These are phyloP conservation scores for Vaccinium corymbosum DNA, from an alignment of 148 eudicot species.

Conservation along the genomic window DNA sequence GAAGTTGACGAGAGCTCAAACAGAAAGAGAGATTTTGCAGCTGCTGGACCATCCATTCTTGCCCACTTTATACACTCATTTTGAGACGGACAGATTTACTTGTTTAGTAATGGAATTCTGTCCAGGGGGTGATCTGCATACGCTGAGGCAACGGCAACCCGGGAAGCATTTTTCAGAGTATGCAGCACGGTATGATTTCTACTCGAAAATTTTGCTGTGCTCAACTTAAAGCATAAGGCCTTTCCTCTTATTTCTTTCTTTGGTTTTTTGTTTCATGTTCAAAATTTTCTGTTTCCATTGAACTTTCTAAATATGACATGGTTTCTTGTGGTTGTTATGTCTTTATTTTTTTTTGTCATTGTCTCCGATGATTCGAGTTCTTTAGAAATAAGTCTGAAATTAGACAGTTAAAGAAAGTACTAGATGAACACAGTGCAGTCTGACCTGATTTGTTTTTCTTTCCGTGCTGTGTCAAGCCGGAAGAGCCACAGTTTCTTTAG, in stretches of 20 bases:
- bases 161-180: slow-evolving; percentile 91
- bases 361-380: not conserved
- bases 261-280: not conserved
- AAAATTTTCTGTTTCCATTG: not conserved
- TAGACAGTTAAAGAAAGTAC: not conserved
- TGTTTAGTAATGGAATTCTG: slow-evolving; percentile 97
- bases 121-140: slow-evolving; percentile 93
- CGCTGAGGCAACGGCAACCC: slow-evolving; percentile 83
- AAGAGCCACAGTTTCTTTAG: not conserved
- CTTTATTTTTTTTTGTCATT: not conserved
- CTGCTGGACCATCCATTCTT: slow-evolving; percentile 46
- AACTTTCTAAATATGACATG: not conserved
- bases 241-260: not conserved
- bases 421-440: not conserved
- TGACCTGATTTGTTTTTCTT: slow-evolving; percentile 2
- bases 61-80: slow-evolving; percentile 75
- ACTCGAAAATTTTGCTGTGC: not conserved
- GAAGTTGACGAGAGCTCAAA: slow-evolving; percentile 35
- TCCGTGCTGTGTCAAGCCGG: not conserved
- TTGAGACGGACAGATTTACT: slow-evolving; percentile 86
- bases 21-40: slow-evolving; percentile 35
- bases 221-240: not conserved
- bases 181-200: slow-evolving; percentile 68
- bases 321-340: not conserved
- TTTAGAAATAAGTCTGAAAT: not conserved